phyloP scores from a whole-genome alignment of 345 rosid genomes.

The Eucalyptus erythrocorys region DNA sequence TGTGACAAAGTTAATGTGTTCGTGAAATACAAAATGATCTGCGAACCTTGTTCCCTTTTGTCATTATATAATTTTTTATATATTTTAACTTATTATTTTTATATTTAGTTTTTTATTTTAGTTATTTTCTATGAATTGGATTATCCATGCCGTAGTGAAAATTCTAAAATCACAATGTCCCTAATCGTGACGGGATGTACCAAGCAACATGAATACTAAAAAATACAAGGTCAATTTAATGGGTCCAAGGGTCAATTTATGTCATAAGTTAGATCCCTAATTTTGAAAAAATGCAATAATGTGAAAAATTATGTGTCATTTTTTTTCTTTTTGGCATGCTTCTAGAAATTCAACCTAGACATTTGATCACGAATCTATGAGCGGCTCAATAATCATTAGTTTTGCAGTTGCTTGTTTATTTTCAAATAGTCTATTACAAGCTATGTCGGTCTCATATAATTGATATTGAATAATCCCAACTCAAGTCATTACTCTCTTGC shows the following conservation, averaged over 20 bases:
- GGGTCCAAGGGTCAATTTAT: not conserved
- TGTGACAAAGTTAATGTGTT: not conserved
- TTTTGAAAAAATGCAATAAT: not conserved
- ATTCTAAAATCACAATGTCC: no score
- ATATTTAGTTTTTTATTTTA: no score
- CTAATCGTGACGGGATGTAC: not conserved
- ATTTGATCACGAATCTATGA: not conserved
- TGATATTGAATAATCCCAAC: not conserved
- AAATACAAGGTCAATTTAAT: not conserved
- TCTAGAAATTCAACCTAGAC: not conserved
- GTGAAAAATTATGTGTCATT: not conserved
- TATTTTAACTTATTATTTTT: no score
- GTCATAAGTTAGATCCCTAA: not conserved
- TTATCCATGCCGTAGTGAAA: no score
- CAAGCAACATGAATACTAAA: not conserved
- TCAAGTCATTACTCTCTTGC: not conserved
- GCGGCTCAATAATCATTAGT: not conserved
- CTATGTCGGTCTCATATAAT: not conserved
- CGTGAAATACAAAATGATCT: not conserved
- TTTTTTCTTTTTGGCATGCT: not conserved
- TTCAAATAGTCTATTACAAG: not conserved
- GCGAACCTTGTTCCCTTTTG: no score
- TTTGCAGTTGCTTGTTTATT: no score
- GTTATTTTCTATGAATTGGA: no score
- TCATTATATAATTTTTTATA: no score